These are phyloP conservation scores for Candida piceae DNA, from an alignment of 805 yeast genomes.

Conservation along the genomic window DNA sequence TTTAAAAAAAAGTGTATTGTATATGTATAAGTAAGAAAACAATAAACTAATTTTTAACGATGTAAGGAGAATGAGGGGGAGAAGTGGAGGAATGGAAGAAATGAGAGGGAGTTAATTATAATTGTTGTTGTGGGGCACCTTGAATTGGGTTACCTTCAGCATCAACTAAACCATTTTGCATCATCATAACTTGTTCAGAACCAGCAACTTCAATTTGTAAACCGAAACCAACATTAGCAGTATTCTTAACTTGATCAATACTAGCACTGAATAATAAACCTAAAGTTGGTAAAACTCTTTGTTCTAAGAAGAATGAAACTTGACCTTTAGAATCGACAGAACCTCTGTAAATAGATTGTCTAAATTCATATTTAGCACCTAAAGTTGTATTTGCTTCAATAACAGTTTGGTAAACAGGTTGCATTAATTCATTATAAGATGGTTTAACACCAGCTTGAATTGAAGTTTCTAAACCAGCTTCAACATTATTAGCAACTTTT, in stretches of 20 bases:
- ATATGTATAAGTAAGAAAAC: too few species aligned
- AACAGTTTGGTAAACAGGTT: conserved; percentile 74
- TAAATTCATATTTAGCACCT: conserved; percentile 97
- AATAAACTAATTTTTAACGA: too few species aligned
- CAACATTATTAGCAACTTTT: conserved; percentile 86
- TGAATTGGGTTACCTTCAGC: conserved; percentile 83
- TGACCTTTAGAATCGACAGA: conserved; percentile 89
- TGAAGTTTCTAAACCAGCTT: conserved; percentile 89
- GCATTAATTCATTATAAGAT: conserved; percentile 68
- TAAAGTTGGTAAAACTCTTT: conserved; percentile 87
- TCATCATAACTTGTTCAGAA: conserved; percentile 83
- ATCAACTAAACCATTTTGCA: conserved; percentile 83
- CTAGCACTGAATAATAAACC: conserved; percentile 85
- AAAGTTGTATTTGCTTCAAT: conserved; percentile 89
- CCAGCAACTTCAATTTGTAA: conserved; percentile 95
- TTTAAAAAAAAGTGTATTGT: too few species aligned
- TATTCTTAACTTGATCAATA: conserved; percentile 76
- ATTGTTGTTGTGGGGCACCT: conserved; percentile 30
- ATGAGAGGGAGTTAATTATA: too few species aligned
- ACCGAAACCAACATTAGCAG: conserved; percentile 87
- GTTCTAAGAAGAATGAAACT: conserved; percentile 86
- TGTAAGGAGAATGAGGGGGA: too few species aligned
- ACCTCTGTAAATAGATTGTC: conserved; percentile 94
- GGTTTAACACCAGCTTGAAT: conserved; percentile 75
- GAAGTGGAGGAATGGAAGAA: too few species aligned